Percentiles rank a stretch among this genome's conserved stretches.
These are phyloP conservation scores for Aspergillus brunneoviolaceus DNA, from an alignment of 2,329 filamentous ascomycete genomes.

Conservation along the genomic window DNA sequence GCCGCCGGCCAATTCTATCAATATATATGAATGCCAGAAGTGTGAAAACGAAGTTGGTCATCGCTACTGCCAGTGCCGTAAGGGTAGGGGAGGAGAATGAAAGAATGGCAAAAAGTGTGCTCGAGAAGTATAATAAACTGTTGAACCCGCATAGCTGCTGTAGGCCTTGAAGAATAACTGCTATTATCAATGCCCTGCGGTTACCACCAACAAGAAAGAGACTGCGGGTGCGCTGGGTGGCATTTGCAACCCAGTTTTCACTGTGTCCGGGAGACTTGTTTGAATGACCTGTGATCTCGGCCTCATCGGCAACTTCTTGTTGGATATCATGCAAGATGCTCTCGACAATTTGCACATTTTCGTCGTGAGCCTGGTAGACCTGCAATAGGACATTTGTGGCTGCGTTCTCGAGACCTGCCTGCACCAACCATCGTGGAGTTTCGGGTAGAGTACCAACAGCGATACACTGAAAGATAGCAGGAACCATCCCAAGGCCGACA, in stretches of 20 bases:
- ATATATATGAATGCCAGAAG: constrained; percentile 73
- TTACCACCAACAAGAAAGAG: constrained; percentile 49
- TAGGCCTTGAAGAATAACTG: constrained; percentile 79
- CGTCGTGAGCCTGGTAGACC: constrained; percentile 57
- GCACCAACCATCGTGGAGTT: constrained; percentile 83
- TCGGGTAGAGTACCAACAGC: constrained; percentile 77
- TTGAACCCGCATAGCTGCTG: constrained; percentile 92
- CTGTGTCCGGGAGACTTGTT: constrained; percentile 19
- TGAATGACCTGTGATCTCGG: constrained; percentile 43
- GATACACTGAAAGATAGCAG: constrained; percentile 68
- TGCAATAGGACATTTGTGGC: constrained; percentile 66
- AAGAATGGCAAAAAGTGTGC: constrained; percentile 75
- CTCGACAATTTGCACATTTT: constrained; percentile 53
- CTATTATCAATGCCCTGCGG: constrained; percentile 72
- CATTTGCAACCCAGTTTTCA: constrained; percentile 27
- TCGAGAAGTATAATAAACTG: constrained; percentile 88
- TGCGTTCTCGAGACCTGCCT: constrained; percentile 59
- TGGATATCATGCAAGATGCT: constrained; percentile 68
- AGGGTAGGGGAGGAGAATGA: constrained; percentile 77
- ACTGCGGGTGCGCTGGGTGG: constrained; percentile 28
- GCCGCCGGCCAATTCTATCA: constrained; percentile 74
- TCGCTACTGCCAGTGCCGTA: constrained; percentile 74
- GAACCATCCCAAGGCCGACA: constrained; percentile 79
- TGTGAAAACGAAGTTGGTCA: constrained; percentile 80
- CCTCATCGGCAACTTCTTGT: constrained; percentile 70